phyloP scores from a whole-genome alignment of 352 stramenopile genomes.

The Phytopythium helicoides region DNA sequence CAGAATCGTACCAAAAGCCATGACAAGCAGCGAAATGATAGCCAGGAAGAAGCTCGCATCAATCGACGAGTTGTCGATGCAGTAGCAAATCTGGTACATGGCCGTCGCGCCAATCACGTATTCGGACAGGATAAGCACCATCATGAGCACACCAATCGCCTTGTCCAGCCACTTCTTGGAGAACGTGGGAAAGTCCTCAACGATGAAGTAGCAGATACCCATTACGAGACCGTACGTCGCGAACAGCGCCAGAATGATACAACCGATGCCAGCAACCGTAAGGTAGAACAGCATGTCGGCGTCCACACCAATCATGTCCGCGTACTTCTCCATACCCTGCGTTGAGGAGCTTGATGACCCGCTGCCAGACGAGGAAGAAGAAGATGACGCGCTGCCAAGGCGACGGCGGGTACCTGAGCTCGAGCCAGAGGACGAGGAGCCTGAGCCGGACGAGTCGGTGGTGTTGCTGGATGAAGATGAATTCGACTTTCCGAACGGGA shows the following conservation, averaged over 20 bases:
- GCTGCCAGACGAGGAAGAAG: constrained; percentile 14
- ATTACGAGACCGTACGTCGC: constrained; percentile 46
- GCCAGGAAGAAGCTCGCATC: constrained; percentile 64
- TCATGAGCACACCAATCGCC: constrained; percentile 74
- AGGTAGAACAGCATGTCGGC: constrained; percentile 84
- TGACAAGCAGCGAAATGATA: constrained; percentile 63
- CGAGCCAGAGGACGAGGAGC: constrained; percentile 5
- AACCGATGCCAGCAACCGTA: constrained; percentile 58
- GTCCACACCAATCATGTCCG: constrained; percentile 62
- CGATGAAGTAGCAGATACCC: constrained; percentile 41
- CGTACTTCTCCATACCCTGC: constrained; percentile 83
- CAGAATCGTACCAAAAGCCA: constrained; percentile 74
- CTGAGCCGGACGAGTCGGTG: constrained; percentile 8
- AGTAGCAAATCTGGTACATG: constrained; percentile 87
- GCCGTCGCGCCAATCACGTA: constrained; percentile 80
- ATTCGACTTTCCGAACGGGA: constrained; percentile 61
- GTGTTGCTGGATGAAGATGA: constrained; percentile 16
- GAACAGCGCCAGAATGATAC: constrained; percentile 46
- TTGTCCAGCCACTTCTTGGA: constrained; percentile 78
- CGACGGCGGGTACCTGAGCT: constrained; percentile 21
- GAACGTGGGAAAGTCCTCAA: constrained; percentile 55
- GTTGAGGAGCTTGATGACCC: constrained; percentile 17
- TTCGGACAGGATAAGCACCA: constrained; percentile 81
- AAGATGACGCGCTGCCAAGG: constrained; percentile 20
- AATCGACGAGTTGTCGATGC: constrained; percentile 54